A percentile compares a stretch with the other conserved stretches of the same genome.
Conservation (phyloP, 2,329 filamentous ascomycete genomes). For the Didymella pomorum region DNA sequence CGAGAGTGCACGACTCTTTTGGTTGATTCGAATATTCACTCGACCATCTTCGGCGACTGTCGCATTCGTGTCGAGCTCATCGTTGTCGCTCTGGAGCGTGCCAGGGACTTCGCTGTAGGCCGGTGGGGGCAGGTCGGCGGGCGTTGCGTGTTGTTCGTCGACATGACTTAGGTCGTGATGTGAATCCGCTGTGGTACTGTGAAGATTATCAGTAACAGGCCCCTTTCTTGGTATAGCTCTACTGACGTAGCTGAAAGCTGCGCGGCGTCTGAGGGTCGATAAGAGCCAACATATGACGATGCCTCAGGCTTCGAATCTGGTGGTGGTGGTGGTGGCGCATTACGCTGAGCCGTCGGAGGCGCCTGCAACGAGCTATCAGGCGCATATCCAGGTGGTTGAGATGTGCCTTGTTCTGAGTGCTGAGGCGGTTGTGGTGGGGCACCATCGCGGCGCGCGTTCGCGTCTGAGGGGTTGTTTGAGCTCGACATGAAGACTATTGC, state of each 20-base stretch:
- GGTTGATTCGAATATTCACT: constrained; percentile 53
- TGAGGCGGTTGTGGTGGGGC: constrained; percentile 34
- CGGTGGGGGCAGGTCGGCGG: constrained; percentile 43
- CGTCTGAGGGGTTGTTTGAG: constrained; percentile 29
- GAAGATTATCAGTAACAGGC: constrained; percentile 20
- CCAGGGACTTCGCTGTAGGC: constrained; percentile 54
- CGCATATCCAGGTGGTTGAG: constrained; percentile 24
- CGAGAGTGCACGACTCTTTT: constrained; percentile 48
- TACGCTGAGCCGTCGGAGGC: constrained; percentile 3
- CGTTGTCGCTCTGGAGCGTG: constrained; percentile 49
- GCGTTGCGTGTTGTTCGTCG: constrained; percentile 26
- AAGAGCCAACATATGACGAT: constrained; percentile 39
- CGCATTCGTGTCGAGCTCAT: constrained; percentile 57
- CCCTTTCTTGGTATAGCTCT: not conserved
- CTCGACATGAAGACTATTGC: constrained; percentile 28
- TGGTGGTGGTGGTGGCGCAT: constrained; percentile 7
- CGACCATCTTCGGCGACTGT: constrained; percentile 49
- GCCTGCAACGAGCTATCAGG: constrained; percentile 17
- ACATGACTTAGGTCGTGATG: constrained; percentile 29
- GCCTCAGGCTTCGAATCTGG: constrained; percentile 35
- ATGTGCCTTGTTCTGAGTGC: constrained; percentile 20
- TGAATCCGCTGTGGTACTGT: constrained; percentile 24
- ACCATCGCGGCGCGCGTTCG: constrained; percentile 26
- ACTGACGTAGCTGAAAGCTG: constrained; percentile 26
- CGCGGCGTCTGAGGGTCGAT: constrained; percentile 34